These are phyloP conservation scores for Boletus speciosus DNA, from an alignment of 768 basidiomycete genomes.

Conservation along the genomic window DNA sequence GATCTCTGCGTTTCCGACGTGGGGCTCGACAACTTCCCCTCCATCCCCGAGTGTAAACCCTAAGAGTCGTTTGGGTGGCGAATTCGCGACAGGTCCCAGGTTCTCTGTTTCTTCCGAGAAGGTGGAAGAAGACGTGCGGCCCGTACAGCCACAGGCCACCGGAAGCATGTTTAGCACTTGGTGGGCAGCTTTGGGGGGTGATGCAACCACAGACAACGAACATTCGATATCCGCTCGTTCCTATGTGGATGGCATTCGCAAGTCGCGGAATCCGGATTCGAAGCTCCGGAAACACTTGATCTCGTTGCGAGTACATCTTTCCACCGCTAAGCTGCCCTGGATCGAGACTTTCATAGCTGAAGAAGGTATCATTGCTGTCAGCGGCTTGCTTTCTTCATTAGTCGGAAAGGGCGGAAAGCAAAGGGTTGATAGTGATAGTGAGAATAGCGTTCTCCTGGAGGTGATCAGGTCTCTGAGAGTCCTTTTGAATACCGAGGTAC, in stretches of 20 bases:
- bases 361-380: conserved; percentile 64
- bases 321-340: conserved; percentile 77
- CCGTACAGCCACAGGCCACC: conserved; percentile 61
- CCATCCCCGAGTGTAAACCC: conserved; percentile 28
- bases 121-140: conserved; percentile 28
- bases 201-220: conserved; percentile 36
- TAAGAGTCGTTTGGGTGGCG: conserved; percentile 38
- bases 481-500: conserved; percentile 80
- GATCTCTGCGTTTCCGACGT: conserved; percentile 57
- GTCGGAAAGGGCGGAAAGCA: conserved; percentile 68
- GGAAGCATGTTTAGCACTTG: conserved; percentile 75
- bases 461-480: conserved; percentile 76
- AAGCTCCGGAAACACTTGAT: conserved; percentile 76
- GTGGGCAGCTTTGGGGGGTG: conserved; percentile 69
- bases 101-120: conserved; percentile 30
- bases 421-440: conserved; percentile 57
- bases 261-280: conserved; percentile 49
- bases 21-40: conserved; percentile 44
- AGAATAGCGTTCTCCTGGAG: conserved; percentile 67
- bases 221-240: conserved; percentile 49
- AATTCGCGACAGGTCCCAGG: conserved; percentile 30
- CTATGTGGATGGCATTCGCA: conserved; percentile 62
- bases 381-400: conserved; percentile 52
- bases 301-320: conserved; percentile 78
- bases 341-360: conserved; percentile 67